Conservation (phyloP, 2,329 filamentous ascomycete species). For the Kalmusia sp. region DNA sequence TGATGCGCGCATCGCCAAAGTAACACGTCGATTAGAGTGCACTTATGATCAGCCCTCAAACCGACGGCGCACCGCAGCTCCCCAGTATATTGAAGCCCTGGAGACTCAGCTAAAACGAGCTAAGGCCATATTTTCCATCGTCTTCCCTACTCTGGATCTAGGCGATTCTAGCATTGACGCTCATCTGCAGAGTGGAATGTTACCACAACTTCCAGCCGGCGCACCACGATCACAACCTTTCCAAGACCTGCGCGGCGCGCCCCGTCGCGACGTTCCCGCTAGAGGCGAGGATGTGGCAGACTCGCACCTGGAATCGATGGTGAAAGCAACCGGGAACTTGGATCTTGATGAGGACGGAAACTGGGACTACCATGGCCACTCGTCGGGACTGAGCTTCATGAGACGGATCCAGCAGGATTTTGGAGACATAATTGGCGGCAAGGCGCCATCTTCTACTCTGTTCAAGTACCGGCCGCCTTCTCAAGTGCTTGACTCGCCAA, state of each 20-base stretch:
- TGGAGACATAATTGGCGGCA: slow-evolving; percentile 73
- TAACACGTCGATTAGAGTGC: slow-evolving; percentile 68
- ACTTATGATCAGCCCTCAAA: slow-evolving; percentile 97
- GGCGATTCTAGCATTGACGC: slow-evolving; percentile 85
- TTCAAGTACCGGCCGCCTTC: slow-evolving; percentile 62
- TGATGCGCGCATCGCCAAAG: slow-evolving; percentile 9
- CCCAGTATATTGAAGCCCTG: slow-evolving; percentile 90
- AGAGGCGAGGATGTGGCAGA: slow-evolving; percentile 50
- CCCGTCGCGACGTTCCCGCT: slow-evolving; percentile 21
- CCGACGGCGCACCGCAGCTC: slow-evolving; percentile 85
- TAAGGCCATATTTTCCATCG: slow-evolving; percentile 77
- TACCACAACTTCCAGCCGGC: slow-evolving; percentile 48
- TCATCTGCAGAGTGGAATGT: slow-evolving; percentile 71
- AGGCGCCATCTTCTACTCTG: neutral
- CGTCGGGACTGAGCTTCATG: slow-evolving; percentile 89
- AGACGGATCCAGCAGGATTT: slow-evolving; percentile 87
- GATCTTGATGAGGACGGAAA: slow-evolving; percentile 90
- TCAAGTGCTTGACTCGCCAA: slow-evolving; percentile 73
- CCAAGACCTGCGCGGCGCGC: slow-evolving; percentile 28
- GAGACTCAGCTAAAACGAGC: slow-evolving; percentile 84
- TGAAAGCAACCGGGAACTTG: slow-evolving; percentile 87
- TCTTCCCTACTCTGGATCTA: slow-evolving; percentile 84
- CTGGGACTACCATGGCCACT: slow-evolving; percentile 95
- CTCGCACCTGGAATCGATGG: slow-evolving; percentile 89
- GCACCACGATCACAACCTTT: slow-evolving; percentile 28